A percentile compares a stretch with the other conserved stretches of the same genome.
Evolutionary conservation across 345 rosid species (phyloP).

Genomic region (Salix viminalis): DNA sequence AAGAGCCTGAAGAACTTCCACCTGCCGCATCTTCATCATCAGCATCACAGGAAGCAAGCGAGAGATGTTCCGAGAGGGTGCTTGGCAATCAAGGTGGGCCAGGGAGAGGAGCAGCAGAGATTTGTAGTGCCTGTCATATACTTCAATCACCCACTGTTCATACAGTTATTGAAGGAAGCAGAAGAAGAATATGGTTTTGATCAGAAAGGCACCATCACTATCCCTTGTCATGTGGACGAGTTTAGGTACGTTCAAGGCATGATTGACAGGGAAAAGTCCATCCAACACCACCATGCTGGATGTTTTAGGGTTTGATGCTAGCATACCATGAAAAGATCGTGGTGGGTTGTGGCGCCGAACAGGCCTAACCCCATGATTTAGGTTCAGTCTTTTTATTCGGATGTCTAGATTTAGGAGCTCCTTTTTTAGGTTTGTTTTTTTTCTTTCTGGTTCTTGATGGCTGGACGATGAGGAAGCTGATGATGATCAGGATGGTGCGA

Average conservation of each 20-base stretch:
- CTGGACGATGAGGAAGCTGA: slow-evolving; percentile 13
- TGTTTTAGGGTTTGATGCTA: slow-evolving; percentile 53
- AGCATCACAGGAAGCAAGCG: slow-evolving; percentile 9
- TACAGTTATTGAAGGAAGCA: slow-evolving; percentile 23
- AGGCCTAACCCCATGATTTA: slow-evolving; percentile 27
- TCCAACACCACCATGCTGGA: slow-evolving; percentile 45
- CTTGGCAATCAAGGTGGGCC: slow-evolving; percentile 30
- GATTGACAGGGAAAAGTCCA: slow-evolving; percentile 58
- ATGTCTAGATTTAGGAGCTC: slow-evolving; percentile 17
- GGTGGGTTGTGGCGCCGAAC: slow-evolving; percentile 37
- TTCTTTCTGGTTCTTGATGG: slow-evolving; percentile 2
- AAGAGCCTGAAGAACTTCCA: slow-evolving; percentile 23
- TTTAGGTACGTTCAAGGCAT: slow-evolving; percentile 28
- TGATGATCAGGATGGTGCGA: slow-evolving; percentile 15
- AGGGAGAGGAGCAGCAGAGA: slow-evolving; percentile 32
- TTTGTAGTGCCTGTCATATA: slow-evolving; percentile 29
- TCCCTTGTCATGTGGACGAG: slow-evolving; percentile 35
- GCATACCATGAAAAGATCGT: slow-evolving; percentile 1
- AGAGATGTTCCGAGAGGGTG: slow-evolving; percentile 28
- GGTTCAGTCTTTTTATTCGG: background rate
- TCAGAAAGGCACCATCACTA: slow-evolving; percentile 28
- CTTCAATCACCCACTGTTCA: slow-evolving; percentile 31
- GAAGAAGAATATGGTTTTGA: slow-evolving; percentile 32
- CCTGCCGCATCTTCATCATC: slow-evolving; percentile 19
- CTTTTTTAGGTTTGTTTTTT: background rate